These are phyloP conservation scores for Lentinus brumalis DNA, from an alignment of 768 basidiomycete species.

Conservation along the genomic window DNA sequence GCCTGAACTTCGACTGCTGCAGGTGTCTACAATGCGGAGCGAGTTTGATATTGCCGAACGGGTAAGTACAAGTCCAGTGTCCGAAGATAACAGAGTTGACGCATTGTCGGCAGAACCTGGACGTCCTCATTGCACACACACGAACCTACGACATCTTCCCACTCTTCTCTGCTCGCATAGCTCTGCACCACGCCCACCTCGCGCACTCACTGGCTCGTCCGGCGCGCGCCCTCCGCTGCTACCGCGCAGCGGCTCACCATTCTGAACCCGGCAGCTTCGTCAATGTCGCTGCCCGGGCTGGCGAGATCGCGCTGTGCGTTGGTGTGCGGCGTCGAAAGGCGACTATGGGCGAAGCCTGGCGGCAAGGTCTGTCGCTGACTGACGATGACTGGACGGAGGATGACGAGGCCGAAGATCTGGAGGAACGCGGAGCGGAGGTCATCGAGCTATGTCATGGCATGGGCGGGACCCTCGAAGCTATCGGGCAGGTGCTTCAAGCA, in stretches of 20 bases:
- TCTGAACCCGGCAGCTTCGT: conserved; percentile 44
- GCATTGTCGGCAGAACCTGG: conserved; percentile 37
- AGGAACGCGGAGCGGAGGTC: conserved; percentile 37
- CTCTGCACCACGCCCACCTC: conserved; percentile 71
- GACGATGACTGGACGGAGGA: conserved; percentile 25
- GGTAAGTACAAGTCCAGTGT: conserved; percentile 35
- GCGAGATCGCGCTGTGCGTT: conserved; percentile 52
- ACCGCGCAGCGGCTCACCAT: conserved; percentile 60
- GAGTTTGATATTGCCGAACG: conserved; percentile 66
- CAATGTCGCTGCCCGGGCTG: conserved; percentile 49
- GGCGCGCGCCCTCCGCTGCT: conserved; percentile 59
- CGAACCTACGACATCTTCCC: conserved; percentile 59
- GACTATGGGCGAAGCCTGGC: conserved; percentile 22
- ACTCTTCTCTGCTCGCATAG: conserved; percentile 60
- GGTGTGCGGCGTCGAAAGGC: conserved; percentile 38
- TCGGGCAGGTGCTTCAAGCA: conserved; percentile 58
- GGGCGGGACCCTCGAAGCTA: conserved; percentile 56
- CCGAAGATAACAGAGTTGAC: neutral
- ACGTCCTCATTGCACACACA: conserved; percentile 59
- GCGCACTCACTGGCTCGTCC: conserved; percentile 63
- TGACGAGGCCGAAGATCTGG: conserved; percentile 32
- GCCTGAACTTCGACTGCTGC: neutral
- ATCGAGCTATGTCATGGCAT: conserved; percentile 45
- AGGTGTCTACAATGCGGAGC: conserved; percentile 69
- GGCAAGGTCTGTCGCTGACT: conserved; percentile 10